A percentile compares a stretch with the other conserved stretches of the same genome.
Conservation (phyloP, 2,329 filamentous ascomycete species). For the Microdochium nivale region DNA sequence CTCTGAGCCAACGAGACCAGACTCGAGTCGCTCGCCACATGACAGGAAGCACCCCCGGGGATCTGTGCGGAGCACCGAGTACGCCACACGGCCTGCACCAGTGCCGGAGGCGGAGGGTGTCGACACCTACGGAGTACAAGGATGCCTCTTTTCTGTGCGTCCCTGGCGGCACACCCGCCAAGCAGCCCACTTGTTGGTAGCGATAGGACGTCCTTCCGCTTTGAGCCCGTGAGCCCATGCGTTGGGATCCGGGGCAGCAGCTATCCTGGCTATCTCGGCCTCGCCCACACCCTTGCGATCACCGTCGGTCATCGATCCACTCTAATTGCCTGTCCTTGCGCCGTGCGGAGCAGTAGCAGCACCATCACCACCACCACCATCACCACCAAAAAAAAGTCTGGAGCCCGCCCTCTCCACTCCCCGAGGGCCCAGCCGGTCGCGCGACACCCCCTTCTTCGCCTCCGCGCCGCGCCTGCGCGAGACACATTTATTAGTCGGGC, state of each 20-base stretch:
- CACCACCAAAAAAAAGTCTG: not conserved
- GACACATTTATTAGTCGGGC: not conserved
- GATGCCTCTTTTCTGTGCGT: no score
- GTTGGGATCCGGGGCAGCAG: not conserved
- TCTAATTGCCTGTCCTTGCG: not conserved
- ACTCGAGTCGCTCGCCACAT: no score
- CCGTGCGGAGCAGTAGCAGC: not conserved
- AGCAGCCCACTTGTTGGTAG: not conserved
- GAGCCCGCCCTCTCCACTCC: not conserved
- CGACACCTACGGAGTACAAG: no score
- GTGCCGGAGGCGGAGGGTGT: not conserved
- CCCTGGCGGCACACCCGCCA: no score
- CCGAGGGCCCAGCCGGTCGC: not conserved
- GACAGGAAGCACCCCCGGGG: no score
- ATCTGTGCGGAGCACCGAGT: no score
- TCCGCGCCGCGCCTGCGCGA: not conserved
- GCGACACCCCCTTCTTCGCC: not conserved
- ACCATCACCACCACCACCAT: not conserved
- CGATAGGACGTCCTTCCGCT: slow-evolving; percentile 20
- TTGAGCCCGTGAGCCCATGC: slow-evolving; percentile 8
- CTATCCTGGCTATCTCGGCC: not conserved
- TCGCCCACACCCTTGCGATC: slow-evolving; percentile 9
- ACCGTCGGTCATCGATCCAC: slow-evolving; percentile 11
- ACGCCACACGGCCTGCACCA: no score
- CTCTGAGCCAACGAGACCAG: no score